Evolutionary conservation across 768 basidiomycete species (phyloP).

Genomic region (Pulveroboletus sp.): DNA sequence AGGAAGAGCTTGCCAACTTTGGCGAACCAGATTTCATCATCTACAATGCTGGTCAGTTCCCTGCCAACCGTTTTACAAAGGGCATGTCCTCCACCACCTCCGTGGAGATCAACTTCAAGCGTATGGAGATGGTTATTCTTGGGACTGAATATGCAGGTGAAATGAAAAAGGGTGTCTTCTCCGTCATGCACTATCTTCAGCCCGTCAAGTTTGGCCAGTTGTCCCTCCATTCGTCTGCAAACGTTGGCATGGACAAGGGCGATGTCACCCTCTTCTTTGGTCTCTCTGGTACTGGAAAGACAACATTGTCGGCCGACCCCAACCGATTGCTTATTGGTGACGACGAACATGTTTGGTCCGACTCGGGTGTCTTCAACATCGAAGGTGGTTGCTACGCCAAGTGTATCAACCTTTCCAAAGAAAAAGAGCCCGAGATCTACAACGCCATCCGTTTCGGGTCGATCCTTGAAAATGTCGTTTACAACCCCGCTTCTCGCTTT

Average conservation of each 20-base stretch:
- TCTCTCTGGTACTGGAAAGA: constrained; percentile 97
- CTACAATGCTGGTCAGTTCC: constrained; percentile 99
- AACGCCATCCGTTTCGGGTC: constrained; percentile 92
- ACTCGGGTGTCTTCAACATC: constrained; percentile 99
- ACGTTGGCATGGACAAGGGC: constrained; percentile 82
- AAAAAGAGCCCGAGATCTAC: constrained; percentile 98
- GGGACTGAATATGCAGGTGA: constrained; percentile 97
- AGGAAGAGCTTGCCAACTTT: constrained; percentile 89
- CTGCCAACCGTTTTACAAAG: constrained; percentile 99
- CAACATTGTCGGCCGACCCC: constrained; percentile 96
- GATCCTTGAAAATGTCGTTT: constrained; percentile 99
- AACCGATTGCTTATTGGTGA: constrained; percentile 93
- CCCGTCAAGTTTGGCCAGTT: constrained; percentile 98
- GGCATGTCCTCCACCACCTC: constrained; percentile 99
- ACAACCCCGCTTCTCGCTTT: constrained; percentile 74
- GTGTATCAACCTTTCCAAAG: constrained; percentile 91
- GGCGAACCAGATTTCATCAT: constrained; percentile 99
- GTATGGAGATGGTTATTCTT: constrained; percentile 99
- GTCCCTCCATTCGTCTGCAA: constrained; percentile 96
- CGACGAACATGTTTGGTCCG: constrained; percentile 99
- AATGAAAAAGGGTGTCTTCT: constrained; percentile 99
- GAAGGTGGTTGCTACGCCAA: constrained; percentile 99
- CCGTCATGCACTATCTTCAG: constrained; percentile 99
- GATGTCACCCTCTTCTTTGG: constrained; percentile 99
- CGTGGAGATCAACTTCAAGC: constrained; percentile 99